Base-by-base conservation (phyloP, 805 yeast species). In the Geotrichum ghanense region DNA sequence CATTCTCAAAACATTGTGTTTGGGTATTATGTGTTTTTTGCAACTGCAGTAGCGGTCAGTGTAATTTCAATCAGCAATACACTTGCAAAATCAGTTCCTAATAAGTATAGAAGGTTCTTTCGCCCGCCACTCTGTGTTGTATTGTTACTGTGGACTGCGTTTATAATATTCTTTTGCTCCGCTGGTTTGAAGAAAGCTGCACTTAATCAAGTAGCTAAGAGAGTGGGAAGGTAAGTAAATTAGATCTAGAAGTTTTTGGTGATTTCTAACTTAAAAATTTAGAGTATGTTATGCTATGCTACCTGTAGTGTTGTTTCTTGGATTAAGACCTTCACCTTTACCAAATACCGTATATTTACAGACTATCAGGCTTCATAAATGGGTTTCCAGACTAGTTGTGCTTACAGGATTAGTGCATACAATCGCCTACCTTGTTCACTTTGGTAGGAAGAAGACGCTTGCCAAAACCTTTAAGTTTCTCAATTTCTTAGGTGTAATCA, bases 281-380 rank as follows among this genome's bases (percentile, higher is more conserved):
- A 31, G 37, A 31, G 16, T 31, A 5, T 31, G 37, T 19, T 82
- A 81, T 19, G 81, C 90, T 6, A 70, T 82, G 47, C 65, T 89
- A 55, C 95, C 97, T 1, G 75, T 89, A 0, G 64, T 87, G 19
- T 62, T 87, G 37, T 78, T 89, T 48, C 63, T 90, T 27, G 79
- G 92, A 0, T 58, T 88, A 49, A 65, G 92, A 48, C 97, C 97
- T 1, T 80, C 94, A 1, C 95, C 95, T 1, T 62, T 90, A 43
- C 96, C 95, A 0, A 71, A 75, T 42, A 78, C 83, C 0, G 65
- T 86, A 21, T 90, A 90, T 60, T 62, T 90, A 47, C 65, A 81
- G 6, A 63, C 88, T 22, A 57, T 90, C 6, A 89, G 92, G 0
- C 69, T 88, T 26, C 97, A 90, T 66, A 89, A 88, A 62, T 90